These are phyloP conservation scores for Mitragyna speciosa DNA, from an alignment of 257 asterid genomes.

Conservation along the genomic window DNA sequence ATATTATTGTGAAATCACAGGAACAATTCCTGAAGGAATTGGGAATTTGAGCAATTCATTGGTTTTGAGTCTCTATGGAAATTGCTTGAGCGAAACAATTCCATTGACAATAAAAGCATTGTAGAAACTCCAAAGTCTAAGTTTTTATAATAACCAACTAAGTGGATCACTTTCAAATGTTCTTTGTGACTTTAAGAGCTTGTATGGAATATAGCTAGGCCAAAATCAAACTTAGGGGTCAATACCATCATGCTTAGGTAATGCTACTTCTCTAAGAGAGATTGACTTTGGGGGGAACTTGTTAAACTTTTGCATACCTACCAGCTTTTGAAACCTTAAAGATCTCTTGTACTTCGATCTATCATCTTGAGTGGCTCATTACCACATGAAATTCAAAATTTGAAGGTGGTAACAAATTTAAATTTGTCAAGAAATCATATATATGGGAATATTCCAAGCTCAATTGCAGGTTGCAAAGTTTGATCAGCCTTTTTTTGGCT, in stretches of 20 bases:
- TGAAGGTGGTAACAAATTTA: neutral
- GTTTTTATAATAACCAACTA: no score
- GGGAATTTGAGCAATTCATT: no score
- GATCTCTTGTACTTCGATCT: neutral
- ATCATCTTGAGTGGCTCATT: neutral
- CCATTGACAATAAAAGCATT: no score
- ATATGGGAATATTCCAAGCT: neutral
- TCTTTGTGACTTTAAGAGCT: neutral
- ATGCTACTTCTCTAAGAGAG: neutral
- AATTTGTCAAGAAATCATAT: neutral
- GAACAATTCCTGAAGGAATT: neutral
- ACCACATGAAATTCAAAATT: neutral
- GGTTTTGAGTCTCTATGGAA: no score
- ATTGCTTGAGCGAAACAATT: no score
- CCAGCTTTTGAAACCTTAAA: neutral
- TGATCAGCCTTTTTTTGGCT: neutral
- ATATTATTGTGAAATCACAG: neutral
- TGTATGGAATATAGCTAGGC: neutral
- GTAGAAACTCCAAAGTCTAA: no score
- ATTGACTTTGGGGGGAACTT: neutral
- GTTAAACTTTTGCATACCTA: neutral
- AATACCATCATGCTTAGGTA: neutral
- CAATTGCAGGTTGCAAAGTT: neutral
- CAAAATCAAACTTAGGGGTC: neutral
- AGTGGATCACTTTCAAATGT: no score